phyloP scores from a whole-genome alignment of 2,329 filamentous ascomycete genomes.

The Didymella arachidicola region DNA sequence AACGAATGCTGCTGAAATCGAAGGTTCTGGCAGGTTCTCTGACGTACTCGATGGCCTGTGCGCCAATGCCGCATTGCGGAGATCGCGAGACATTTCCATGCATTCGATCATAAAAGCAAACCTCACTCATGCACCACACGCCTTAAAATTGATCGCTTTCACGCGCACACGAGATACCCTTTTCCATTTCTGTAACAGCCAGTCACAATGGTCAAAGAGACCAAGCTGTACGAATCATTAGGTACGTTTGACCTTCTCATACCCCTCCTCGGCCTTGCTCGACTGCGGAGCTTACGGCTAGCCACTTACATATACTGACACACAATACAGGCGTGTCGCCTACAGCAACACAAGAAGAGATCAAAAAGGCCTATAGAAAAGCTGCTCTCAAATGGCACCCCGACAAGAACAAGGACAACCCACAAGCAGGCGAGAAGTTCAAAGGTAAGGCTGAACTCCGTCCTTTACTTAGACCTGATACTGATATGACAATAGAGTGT shows the following conservation, averaged over 20 bases:
- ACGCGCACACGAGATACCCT: slow-evolving; percentile 26
- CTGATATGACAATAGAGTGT: slow-evolving; percentile 66
- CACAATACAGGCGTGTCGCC: slow-evolving; percentile 68
- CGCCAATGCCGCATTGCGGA: slow-evolving; percentile 28
- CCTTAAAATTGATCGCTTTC: slow-evolving; percentile 18
- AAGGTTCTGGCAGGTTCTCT: slow-evolving; percentile 52
- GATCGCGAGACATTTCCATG: slow-evolving; percentile 40
- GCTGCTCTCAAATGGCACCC: slow-evolving; percentile 91
- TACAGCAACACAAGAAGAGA: slow-evolving; percentile 85
- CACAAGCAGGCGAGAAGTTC: slow-evolving; percentile 88
- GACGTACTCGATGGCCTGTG: slow-evolving; percentile 36
- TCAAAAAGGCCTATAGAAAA: slow-evolving; percentile 96
- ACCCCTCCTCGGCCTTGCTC: slow-evolving; percentile 33
- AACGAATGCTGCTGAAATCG: slow-evolving; percentile 18
- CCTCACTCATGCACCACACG: slow-evolving; percentile 31
- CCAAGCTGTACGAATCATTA: slow-evolving; percentile 91
- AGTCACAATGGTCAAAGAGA: slow-evolving; percentile 85
- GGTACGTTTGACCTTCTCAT: slow-evolving; percentile 47
- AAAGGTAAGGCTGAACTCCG: slow-evolving; percentile 64
- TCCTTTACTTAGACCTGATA: neutral
- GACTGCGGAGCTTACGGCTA: slow-evolving; percentile 19
- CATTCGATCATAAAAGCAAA: slow-evolving; percentile 42
- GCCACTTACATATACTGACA: slow-evolving; percentile 32
- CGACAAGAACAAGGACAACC: slow-evolving; percentile 96
- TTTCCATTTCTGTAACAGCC: slow-evolving; percentile 13